Base-by-base conservation (phyloP, 2,329 filamentous ascomycete species). In the Aspergillus bombycis region DNA sequence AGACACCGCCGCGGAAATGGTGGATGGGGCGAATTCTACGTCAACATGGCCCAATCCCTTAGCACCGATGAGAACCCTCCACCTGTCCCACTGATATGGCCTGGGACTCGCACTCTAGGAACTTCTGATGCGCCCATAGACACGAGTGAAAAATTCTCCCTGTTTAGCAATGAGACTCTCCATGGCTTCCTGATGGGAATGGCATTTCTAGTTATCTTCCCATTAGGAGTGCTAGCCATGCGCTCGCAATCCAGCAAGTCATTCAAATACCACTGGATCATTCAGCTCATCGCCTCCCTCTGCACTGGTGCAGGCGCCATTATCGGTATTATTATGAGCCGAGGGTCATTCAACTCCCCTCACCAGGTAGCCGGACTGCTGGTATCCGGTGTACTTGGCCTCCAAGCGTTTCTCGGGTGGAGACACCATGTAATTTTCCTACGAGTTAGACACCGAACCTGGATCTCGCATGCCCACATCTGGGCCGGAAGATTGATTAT, bases 361-460 rank as follows among this genome's bases (percentile, higher is more conserved):
- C 63, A 62, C 38, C 45, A 62, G 16, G 41, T 30, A n/a, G 50
- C 58, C 4, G 63, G 63, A 21, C 7, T 65, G 10, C 19, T 55
- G 26, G 63, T 62, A 23, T 38, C 63, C n/a, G 14, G 19, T 38
- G 23, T 36, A 38, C 41, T 41, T 12, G 45, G 58, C 11, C 19
- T 41, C 32, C 63, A 65, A 36, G 58, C 48, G 12, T 14, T 46
- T 11, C 57, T 62, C 16, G 63, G 63, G 10, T 62, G 63, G 63
- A 52, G 63, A 10, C 60, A 65, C 36, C 63, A 65, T 43, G 36
- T 60, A 30, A 34, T 59, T n/a, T 64, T 65, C 28, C 43, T 65
- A 14, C 56, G 36, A 14, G 57, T 62, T n/a, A 54, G 45, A 30
- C 56, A 23, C 7, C 63, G 63, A 30, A 53, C 50, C 53, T 65